A percentile compares a stretch with the other conserved stretches of the same genome.
Evolutionary conservation across 768 basidiomycete species (phyloP).

Genomic region (Amanita rimosa): DNA sequence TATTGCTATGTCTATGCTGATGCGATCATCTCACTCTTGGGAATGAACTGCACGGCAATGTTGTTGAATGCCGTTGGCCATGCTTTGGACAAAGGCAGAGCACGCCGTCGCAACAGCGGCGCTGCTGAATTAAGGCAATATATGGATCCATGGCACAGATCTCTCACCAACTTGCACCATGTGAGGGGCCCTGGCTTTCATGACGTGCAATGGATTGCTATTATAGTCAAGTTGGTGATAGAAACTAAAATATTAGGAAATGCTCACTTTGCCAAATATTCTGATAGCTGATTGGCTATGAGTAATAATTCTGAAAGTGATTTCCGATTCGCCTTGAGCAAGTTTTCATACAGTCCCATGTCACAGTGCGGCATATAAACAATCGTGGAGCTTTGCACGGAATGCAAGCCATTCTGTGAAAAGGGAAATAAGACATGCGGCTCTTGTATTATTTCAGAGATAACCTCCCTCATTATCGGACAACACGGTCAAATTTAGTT

Average conservation of each 20-base stretch:
- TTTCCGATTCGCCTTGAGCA: conserved; percentile 54
- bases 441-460: background rate
- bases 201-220: conserved; percentile 4
- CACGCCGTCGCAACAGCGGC: conserved; percentile 31
- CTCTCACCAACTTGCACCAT: background rate
- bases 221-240: conserved; percentile 5
- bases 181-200: conserved; percentile 1
- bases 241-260: conserved; percentile 36
- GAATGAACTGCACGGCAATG: conserved; percentile 40
- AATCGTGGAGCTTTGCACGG: conserved; percentile 37
- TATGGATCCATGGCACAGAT: background rate
- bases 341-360: conserved; percentile 53
- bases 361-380: conserved; percentile 79
- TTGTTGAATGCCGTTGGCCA: conserved; percentile 63
- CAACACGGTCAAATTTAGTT: conserved; percentile 26
- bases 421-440: background rate
- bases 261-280: conserved; percentile 57
- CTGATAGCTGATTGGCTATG: conserved; percentile 52
- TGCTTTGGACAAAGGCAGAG: conserved; percentile 35
- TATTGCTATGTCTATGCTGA: background rate
- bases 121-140: conserved; percentile 21
- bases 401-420: conserved; percentile 22
- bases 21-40: background rate
- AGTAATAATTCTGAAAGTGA: conserved; percentile 32
- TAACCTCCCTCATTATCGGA: conserved; percentile 39